These are phyloP conservation scores for Pleurotus tuber-regium DNA, from an alignment of 768 basidiomycete genomes.

Conservation along the genomic window DNA sequence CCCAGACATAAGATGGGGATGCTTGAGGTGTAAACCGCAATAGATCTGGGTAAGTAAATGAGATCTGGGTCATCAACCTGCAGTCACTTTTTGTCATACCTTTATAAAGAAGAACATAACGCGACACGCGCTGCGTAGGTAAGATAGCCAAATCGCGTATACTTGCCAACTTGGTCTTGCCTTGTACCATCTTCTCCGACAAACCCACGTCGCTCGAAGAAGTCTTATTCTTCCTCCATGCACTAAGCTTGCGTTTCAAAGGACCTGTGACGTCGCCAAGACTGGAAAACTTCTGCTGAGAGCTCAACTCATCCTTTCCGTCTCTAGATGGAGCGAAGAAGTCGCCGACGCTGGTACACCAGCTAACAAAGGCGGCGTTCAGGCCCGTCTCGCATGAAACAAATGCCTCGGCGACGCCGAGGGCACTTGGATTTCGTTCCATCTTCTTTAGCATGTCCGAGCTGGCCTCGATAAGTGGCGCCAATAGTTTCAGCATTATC, in stretches of 20 bases:
- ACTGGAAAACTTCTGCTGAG: not conserved
- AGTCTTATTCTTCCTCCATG: constrained; percentile 13
- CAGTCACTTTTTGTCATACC: constrained; percentile 33
- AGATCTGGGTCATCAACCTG: not conserved
- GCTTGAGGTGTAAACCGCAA: constrained; percentile 45
- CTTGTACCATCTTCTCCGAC: constrained; percentile 2
- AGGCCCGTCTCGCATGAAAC: constrained; percentile 49
- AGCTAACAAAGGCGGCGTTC: constrained; percentile 54
- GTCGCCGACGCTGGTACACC: constrained; percentile 54
- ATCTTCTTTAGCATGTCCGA: constrained; percentile 47
- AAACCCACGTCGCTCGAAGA: constrained; percentile 5
- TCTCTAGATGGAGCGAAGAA: constrained; percentile 31
- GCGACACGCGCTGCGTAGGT: constrained; percentile 61
- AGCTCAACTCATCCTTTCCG: constrained; percentile 10
- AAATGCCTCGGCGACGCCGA: constrained; percentile 63
- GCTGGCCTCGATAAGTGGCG: constrained; percentile 48
- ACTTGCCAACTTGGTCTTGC: constrained; percentile 16
- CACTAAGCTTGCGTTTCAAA: constrained; percentile 19
- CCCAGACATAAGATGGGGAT: constrained; percentile 41
- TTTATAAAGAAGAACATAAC: constrained; percentile 60
- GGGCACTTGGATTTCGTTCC: constrained; percentile 58
- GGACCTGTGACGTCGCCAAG: constrained; percentile 10
- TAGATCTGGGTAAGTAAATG: constrained; percentile 39
- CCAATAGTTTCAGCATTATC: constrained; percentile 50
- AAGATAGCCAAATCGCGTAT: constrained; percentile 62